A percentile compares a stretch with the other conserved stretches of the same genome.
phyloP scores from a whole-genome alignment of 768 basidiomycete genomes.

The Kwoniella heveanensis region DNA sequence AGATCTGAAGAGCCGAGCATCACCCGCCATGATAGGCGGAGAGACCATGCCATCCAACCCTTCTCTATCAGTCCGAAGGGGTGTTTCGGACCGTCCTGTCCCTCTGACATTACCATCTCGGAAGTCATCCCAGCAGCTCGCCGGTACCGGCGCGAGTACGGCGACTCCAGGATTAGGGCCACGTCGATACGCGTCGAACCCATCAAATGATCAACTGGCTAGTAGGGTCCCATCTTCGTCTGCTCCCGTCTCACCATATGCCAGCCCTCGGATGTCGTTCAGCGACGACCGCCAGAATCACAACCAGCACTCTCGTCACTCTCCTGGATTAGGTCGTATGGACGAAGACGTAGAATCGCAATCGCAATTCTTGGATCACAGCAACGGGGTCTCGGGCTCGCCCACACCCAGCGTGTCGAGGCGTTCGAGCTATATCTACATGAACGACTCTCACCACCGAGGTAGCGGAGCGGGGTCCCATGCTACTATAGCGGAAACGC shows the following conservation, averaged over 20 bases:
- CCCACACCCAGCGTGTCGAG: conserved; percentile 36
- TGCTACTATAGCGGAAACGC: conserved; percentile 6
- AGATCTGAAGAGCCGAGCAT: conserved; percentile 25
- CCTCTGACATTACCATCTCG: conserved; percentile 40
- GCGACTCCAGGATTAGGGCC: conserved; percentile 19
- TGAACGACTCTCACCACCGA: conserved; percentile 30
- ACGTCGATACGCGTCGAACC: conserved; percentile 13
- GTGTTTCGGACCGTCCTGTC: conserved; percentile 36
- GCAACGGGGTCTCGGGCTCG: background rate
- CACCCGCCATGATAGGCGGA: conserved; percentile 16
- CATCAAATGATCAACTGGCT: conserved; percentile 4
- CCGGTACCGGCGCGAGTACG: conserved; percentile 12
- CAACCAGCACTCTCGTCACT: background rate
- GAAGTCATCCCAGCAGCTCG: conserved; percentile 37
- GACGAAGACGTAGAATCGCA: conserved; percentile 25
- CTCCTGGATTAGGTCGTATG: conserved; percentile 13
- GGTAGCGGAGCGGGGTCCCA: conserved; percentile 6
- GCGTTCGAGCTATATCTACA: conserved; percentile 40
- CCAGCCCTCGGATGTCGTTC: conserved; percentile 28
- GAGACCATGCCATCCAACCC: conserved; percentile 19
- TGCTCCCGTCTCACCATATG: conserved; percentile 41
- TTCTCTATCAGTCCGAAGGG: conserved; percentile 8
- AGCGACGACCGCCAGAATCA: conserved; percentile 15
- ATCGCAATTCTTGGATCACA: background rate
- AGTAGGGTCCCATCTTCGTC: conserved; percentile 24